A percentile compares a stretch with the other conserved stretches of the same genome.
phyloP scores from a whole-genome alignment of 192 early-diverging fungal genomes.

The Lunasporangiospora selenospora region DNA sequence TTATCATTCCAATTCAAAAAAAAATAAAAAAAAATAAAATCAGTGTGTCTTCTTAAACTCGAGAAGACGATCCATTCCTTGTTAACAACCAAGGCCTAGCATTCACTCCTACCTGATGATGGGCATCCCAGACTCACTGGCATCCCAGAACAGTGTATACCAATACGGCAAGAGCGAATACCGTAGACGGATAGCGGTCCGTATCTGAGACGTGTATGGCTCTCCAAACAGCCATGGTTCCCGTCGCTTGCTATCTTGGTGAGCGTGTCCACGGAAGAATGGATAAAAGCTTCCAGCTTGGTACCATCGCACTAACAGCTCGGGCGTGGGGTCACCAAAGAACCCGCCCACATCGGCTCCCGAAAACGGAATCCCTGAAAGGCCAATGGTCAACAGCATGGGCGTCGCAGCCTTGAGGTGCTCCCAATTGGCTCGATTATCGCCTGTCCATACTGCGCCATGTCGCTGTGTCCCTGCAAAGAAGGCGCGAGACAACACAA shows the following conservation, averaged over 20 bases:
- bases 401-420: conserved; percentile 78
- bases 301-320: conserved; percentile 92
- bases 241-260: conserved; percentile 92
- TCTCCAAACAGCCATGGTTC: conserved; percentile 95
- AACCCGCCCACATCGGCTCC: conserved; percentile 98
- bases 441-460: conserved; percentile 96
- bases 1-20: conserved; percentile 19
- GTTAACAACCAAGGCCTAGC: too few relatives aligned
- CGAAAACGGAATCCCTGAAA: conserved; percentile 84
- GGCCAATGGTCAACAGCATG: conserved; percentile 84
- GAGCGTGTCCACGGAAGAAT: conserved; percentile 95
- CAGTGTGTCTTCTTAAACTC: too few relatives aligned
- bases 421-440: conserved; percentile 88
- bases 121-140: conserved; percentile 71
- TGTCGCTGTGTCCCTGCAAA: conserved; percentile 92
- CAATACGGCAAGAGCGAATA: conserved; percentile 88
- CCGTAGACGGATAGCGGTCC: conserved; percentile 76
- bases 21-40: too few relatives aligned
- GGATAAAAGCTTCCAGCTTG: conserved; percentile 91
- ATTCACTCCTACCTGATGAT: conserved; percentile 68
- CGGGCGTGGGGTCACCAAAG: conserved; percentile 87
- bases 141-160: conserved; percentile 87
- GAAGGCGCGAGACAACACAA: conserved; percentile 92
- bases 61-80: too few relatives aligned
- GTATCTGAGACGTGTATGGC: conserved; percentile 73